Evolutionary conservation across 805 yeast species (phyloP).

Genomic region (Nakazawaea peltata): DNA sequence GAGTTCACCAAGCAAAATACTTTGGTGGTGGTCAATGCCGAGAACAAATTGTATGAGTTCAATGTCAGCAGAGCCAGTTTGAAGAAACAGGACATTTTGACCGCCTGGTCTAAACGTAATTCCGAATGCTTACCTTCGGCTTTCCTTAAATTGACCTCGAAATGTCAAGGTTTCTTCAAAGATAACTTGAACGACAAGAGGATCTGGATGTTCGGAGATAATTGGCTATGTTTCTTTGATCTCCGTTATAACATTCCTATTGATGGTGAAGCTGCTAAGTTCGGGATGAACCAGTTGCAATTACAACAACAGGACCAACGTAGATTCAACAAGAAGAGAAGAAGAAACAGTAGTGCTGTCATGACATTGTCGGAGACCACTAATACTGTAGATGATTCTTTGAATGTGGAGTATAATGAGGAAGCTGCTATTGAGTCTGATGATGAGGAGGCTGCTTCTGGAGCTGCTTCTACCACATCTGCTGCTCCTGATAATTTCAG

Average conservation of each 20-base stretch:
- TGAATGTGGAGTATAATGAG: constrained; percentile 18
- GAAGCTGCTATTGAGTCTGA: constrained; percentile 24
- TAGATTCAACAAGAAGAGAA: constrained; percentile 25
- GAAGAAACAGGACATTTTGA: constrained; percentile 28
- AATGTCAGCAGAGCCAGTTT: constrained; percentile 21
- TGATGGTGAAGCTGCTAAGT: constrained; percentile 19
- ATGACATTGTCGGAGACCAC: constrained; percentile 29
- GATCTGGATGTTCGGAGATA: constrained; percentile 83
- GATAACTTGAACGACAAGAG: constrained; percentile 32
- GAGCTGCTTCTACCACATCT: background rate
- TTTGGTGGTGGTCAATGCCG: constrained; percentile 60
- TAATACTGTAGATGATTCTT: constrained; percentile 13
- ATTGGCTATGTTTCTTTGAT: constrained; percentile 76
- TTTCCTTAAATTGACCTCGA: constrained; percentile 48
- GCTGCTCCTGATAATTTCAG: background rate
- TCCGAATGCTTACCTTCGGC: constrained; percentile 67
- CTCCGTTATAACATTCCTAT: constrained; percentile 48
- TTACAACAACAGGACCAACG: constrained; percentile 24
- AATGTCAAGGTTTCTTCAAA: constrained; percentile 64
- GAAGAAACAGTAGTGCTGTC: constrained; percentile 21
- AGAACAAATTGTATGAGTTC: constrained; percentile 70
- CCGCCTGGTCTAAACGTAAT: constrained; percentile 76
- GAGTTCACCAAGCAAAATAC: constrained; percentile 44
- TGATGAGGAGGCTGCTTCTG: constrained; percentile 4
- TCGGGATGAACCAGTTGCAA: constrained; percentile 23